A percentile compares a stretch with the other conserved stretches of the same genome.
Evolutionary conservation across 768 basidiomycete species (phyloP).

Genomic region (Russula compacta): DNA sequence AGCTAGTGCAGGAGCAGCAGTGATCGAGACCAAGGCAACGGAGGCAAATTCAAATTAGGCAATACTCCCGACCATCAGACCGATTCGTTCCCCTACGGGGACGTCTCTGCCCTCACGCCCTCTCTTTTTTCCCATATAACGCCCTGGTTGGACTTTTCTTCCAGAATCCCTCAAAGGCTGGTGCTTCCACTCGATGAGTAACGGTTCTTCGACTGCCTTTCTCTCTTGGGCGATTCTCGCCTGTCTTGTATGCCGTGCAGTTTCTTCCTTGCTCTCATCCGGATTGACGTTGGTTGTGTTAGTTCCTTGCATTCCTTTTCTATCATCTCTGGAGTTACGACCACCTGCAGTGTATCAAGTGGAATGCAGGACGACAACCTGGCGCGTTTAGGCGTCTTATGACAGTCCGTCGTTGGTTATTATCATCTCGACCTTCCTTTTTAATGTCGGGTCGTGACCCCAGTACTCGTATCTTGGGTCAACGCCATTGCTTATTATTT

Average conservation of each 20-base stretch:
- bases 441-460: background rate
- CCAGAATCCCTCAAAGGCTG: background rate
- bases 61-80: background rate
- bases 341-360: conserved; percentile 62
- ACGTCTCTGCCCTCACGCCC: background rate
- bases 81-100: background rate
- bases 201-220: conserved; percentile 64
- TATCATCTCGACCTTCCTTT: background rate
- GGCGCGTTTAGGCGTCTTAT: conserved; percentile 84
- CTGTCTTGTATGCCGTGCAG: conserved; percentile 7
- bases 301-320: conserved; percentile 63
- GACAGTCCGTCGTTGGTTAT: conserved; percentile 48
- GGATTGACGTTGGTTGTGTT: conserved; percentile 3
- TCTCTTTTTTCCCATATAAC: background rate
- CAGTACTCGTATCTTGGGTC: conserved; percentile 76
- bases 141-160: background rate
- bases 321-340: conserved; percentile 79
- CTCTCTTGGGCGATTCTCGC: conserved; percentile 65
- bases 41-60: background rate
- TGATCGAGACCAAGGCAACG: background rate
- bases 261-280: background rate
- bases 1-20: background rate
- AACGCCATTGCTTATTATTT: conserved; percentile 56
- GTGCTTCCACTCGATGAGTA: conserved; percentile 41
- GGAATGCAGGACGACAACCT: conserved; percentile 68